Base-by-base conservation (phyloP, 2,329 filamentous ascomycete genomes). In the Lachnellula hyalina region DNA sequence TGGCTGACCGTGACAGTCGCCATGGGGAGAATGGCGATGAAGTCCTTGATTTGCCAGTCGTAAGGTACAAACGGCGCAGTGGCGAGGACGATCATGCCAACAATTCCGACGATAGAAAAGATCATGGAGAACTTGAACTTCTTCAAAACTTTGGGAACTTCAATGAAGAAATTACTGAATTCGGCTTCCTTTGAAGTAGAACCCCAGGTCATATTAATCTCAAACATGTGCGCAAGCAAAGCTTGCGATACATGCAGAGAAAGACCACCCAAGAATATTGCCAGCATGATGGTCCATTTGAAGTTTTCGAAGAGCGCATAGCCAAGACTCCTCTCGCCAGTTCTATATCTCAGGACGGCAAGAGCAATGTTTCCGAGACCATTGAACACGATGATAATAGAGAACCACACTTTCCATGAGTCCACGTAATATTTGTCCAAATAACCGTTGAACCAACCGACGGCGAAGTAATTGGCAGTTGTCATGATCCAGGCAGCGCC, bases 181-280 rank as follows among this genome's bases (percentile, higher is more conserved):
- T 90, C 86, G 49, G 83, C 82, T 74, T 96, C 90, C 73, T 95
- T 95, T 41, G 85, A 81, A 0, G 90, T 95, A 1, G 89, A 84
- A 49, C 89, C 89, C 90, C 90, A 94, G 3, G 82, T 83, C 86
- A 94, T 93, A 72, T 94, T 81, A 67, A 93, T 84, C 73, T 89
- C 84, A 69, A 94, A 89, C 82, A 94, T 89, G 75, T 95, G 90
- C 4, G 84, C 80, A 46, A 94, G 73, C 35, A 96, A 76, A 1
- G 90, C 90, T 69, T 92, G 86, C 32, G 83, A 89, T 48, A 96
- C 82, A 73, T 95, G 89, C 36, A 95, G 79, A 1, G 85, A 89
- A 49, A 94, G 77, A 40, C 90, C 90, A 51, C 90, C 90, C 17
- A 96, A 77, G 77, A 94, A 95, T 69, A 94, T 85, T 58, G 85